Conservation (phyloP, 768 basidiomycete genomes). For the Leccinum ochraceum region DNA sequence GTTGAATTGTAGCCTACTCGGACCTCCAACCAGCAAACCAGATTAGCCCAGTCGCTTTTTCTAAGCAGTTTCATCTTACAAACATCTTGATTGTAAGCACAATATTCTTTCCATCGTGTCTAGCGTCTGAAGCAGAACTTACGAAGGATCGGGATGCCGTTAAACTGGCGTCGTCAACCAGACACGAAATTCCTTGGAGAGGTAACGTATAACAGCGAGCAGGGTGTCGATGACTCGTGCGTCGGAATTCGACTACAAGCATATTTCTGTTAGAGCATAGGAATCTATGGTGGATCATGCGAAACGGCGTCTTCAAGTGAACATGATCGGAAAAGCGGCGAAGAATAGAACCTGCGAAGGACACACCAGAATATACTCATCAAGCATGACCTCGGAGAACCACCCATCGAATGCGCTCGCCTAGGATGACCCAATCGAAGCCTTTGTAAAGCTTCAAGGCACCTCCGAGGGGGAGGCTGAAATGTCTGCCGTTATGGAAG, state of each 20-base stretch:
- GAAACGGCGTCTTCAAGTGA: conserved; percentile 10
- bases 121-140: background rate
- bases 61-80: background rate
- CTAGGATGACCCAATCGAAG: background rate
- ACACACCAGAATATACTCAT: conserved; percentile 1
- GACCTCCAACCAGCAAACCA: background rate
- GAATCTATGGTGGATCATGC: background rate
- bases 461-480: background rate
- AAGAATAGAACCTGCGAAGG: conserved; percentile 7
- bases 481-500: background rate
- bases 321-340: conserved; percentile 14
- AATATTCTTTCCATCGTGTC: background rate
- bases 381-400: conserved; percentile 12
- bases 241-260: background rate
- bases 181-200: no score
- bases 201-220: no score
- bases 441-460: background rate
- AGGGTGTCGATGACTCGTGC: background rate
- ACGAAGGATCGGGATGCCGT: background rate
- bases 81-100: conserved; percentile 3
- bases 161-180: background rate
- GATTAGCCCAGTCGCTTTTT: background rate
- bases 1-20: background rate
- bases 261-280: background rate
- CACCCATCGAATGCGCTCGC: conserved; percentile 2